Evolutionary conservation across 805 yeast species (phyloP), one percentile per base, ranked within the genome.

Genomic region (Candida montana): DNA sequence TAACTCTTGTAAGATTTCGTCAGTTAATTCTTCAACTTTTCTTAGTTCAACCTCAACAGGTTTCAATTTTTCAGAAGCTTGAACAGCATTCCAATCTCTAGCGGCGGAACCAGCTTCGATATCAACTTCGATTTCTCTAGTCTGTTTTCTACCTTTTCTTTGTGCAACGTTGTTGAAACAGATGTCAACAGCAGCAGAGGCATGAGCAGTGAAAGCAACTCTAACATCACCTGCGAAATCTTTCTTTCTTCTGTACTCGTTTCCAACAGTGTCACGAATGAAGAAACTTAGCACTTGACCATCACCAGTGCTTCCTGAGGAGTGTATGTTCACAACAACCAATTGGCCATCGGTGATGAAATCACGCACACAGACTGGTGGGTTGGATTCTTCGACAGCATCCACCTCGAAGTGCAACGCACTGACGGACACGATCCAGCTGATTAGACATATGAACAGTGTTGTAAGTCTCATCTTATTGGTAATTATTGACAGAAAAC

Each of bases 81-180:
- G 96, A 48, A 90, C 71, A 19, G 89, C 87, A 60, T 89, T 88
- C 97, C 98, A 93, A 68, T 93, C 98, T 65, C 98, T 83, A 32
- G 98, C 99, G 55, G 89, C 86, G 39, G 97, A 86, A 33, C 99
- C 99, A 48, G 89, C 81, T 64, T 93, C 98, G 45, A 93, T 82
- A 50, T 90, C 97, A 56, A 93, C 70, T 58, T 89, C 96, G 53
- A 93, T 69, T 40, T 82, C 82, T 63, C 98, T 81, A 46, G 67
- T 62, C 51, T 74, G 55, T 24, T 69, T 60, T 35, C 70, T 67
- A 21, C 74, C 73, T 41, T 65, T 62, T 43, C 68, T 63, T 26
- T 59, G 52, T n/a, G 62, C 44, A 37, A 69, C 61, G 63, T 93
- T 91, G 46, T 81, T 83, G 65, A 93, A 84, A 65, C 99, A 93